Evolutionary conservation across 2,329 filamentous ascomycete genomes (phyloP), one percentile per base, ranked within the genome.

Genomic region (Fusarium virguliforme): DNA sequence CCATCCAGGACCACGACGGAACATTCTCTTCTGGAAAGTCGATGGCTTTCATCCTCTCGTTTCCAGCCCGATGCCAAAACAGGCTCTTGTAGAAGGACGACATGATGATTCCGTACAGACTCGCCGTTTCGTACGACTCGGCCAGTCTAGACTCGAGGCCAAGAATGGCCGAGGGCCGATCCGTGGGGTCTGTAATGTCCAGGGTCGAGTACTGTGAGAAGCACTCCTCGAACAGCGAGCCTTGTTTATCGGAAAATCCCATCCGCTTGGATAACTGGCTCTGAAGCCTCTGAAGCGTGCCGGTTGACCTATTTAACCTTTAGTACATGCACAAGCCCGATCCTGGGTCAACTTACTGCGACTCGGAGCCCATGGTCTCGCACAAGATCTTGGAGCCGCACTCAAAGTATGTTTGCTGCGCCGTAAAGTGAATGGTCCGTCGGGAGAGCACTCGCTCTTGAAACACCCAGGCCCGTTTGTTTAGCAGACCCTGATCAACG

Each of bases 1-100:
- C 41, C 41, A 46, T 46, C 24, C 41, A 46, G 26, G 41, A 46
- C 41, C 41, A 46, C 4, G 41, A 46, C 41, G 24, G 41, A 24
- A 46, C 41, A 28, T 28, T 46, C 6, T 46, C 41, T 10, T 46
- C 41, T 3, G 41, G 24, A 1, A 46, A 46, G 28, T 46, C 24
- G 15, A 46, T 46, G 7, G 8, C 8, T 13, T 28, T 46, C 41
- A 46, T 46, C n/a, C 41, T 46, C 24, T 46, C 15, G 1, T 15
- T 13, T 28, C 41, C 41, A 1, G 24, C 26, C 3, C 41, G 41
- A 28, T 46, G 41, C 41, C 41, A 46, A 24, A 28, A 46, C 15
- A 46, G 41, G 8, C 41, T 46, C 7, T 46, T 26, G 41, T 46
- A 46, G 24, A 46, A 46, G 9, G 41, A 46, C 0, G 13, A 28